Conservation (phyloP, 179 eudicot genomes). For the Kewa caespitosa region DNA sequence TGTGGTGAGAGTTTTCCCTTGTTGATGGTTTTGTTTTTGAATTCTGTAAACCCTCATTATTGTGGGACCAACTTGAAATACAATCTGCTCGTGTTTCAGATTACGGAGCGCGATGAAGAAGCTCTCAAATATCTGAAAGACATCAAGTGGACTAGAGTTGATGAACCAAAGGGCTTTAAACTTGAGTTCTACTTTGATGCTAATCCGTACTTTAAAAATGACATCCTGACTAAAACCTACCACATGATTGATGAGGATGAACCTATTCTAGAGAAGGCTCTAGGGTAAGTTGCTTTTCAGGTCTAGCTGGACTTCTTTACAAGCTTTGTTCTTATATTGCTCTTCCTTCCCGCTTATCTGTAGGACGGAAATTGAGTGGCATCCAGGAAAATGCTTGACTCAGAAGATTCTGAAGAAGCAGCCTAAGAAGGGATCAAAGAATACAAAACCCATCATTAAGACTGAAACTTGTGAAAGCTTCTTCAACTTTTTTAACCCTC, state of each 20-base stretch:
- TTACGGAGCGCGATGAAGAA: conserved; percentile 75
- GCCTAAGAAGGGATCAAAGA: conserved; percentile 69
- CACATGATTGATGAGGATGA: conserved; percentile 85
- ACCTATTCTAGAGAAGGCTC: conserved; percentile 69
- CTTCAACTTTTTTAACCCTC: conserved; percentile 73
- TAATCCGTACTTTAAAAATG: conserved; percentile 66
- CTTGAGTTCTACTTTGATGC: conserved; percentile 64
- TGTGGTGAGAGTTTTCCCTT: conserved; percentile 40
- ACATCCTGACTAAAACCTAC: conserved; percentile 60
- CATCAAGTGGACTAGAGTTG: conserved; percentile 65
- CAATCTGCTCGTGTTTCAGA: conserved; percentile 32
- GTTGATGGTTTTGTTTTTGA: background rate
- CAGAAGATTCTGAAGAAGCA: conserved; percentile 65
- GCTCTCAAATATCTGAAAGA: conserved; percentile 69
- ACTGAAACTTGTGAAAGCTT: conserved; percentile 72
- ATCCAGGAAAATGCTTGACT: conserved; percentile 72
- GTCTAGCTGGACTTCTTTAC: background rate
- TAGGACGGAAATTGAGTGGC: conserved; percentile 74
- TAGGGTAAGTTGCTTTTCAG: conserved; percentile 43
- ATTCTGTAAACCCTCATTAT: background rate
- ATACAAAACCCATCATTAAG: conserved; percentile 56
- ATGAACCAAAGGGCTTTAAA: conserved; percentile 70
- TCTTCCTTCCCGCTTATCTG: conserved; percentile 3
- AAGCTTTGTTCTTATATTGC: background rate
- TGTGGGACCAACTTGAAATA: background rate